phyloP scores from a whole-genome alignment of 164 flowering plant genomes.

The Warburgia ugandensis region DNA sequence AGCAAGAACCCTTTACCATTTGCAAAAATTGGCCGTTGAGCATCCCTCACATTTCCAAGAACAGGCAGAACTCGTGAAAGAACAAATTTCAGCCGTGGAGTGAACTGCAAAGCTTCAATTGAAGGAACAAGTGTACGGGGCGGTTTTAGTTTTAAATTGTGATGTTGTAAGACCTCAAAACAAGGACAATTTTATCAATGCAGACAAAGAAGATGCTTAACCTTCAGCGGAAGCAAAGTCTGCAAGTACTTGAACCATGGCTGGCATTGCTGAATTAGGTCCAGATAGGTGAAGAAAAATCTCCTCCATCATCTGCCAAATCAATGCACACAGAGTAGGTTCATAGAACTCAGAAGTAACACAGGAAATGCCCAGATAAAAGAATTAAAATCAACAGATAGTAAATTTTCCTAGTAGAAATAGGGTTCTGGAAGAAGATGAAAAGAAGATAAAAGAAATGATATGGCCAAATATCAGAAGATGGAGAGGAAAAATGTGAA shows the following conservation, averaged over 20 bases:
- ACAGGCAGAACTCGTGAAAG: constrained; percentile 84
- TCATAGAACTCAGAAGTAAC: neutral
- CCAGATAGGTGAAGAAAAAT: constrained; percentile 75
- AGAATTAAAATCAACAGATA: neutral
- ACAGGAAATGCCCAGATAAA: neutral
- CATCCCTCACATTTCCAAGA: constrained; percentile 88
- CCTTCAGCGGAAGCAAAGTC: constrained; percentile 92
- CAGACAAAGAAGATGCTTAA: constrained; percentile 20
- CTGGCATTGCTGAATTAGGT: constrained; percentile 61
- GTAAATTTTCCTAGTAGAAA: neutral
- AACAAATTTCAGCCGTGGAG: constrained; percentile 76
- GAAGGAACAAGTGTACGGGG: constrained; percentile 13
- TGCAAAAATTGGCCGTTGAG: constrained; percentile 83
- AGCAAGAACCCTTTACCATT: constrained; percentile 43
- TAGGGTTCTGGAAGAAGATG: neutral
- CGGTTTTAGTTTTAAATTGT: constrained; percentile 18
- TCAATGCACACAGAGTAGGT: neutral
- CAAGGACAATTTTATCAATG: neutral
- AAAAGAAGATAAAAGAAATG: neutral
- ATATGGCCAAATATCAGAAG: neutral
- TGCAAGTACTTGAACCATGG: constrained; percentile 95
- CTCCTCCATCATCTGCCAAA: constrained; percentile 92
- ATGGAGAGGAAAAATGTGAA: neutral
- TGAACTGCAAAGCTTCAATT: constrained; percentile 77
- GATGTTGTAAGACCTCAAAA: constrained; percentile 5